These are phyloP conservation scores for Plantago lanceolata DNA, from an alignment of 305 asterid genomes.

Conservation along the genomic window DNA sequence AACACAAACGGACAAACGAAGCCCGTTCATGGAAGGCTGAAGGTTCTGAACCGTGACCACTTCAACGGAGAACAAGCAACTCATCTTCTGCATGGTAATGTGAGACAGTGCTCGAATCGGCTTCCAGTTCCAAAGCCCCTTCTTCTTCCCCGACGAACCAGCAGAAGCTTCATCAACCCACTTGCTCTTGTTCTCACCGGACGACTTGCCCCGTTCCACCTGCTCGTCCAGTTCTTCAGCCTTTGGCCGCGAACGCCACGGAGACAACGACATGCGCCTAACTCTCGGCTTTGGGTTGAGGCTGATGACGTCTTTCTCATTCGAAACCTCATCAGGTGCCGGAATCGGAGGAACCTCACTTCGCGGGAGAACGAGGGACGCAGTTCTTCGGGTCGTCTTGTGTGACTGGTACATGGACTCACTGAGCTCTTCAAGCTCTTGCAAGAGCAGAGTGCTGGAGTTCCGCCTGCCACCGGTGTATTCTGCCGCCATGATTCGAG, in stretches of 20 bases:
- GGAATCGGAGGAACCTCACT: conserved; percentile 40
- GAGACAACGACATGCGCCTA: conserved; percentile 74
- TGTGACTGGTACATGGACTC: conserved; percentile 55
- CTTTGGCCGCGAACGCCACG: conserved; percentile 72
- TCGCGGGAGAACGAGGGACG: conserved; percentile 68
- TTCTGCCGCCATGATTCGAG: conserved; percentile 32
- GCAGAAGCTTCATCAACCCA: conserved; percentile 30
- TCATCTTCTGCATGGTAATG: conserved; percentile 75
- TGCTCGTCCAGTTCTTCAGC: conserved; percentile 24
- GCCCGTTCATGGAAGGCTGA: conserved; percentile 86
- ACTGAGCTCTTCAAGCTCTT: conserved; percentile 75
- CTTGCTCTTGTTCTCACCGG: conserved; percentile 21
- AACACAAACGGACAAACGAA: conserved; percentile 69
- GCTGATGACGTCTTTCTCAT: conserved; percentile 25
- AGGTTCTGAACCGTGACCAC: conserved; percentile 66
- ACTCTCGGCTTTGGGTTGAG: conserved; percentile 62
- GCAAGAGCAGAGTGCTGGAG: conserved; percentile 59
- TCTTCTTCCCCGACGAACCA: conserved; percentile 38
- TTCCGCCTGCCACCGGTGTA: conserved; percentile 29
- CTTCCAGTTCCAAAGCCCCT: conserved; percentile 85
- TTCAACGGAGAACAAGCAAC: conserved; percentile 78
- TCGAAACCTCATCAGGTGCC: conserved; percentile 17
- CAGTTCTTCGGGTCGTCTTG: conserved; percentile 41
- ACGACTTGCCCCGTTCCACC: conserved; percentile 12
- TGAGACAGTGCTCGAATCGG: conserved; percentile 74